Conservation (phyloP, 2,329 filamentous ascomycete genomes). For the Pseudocercospora macadamiae region DNA sequence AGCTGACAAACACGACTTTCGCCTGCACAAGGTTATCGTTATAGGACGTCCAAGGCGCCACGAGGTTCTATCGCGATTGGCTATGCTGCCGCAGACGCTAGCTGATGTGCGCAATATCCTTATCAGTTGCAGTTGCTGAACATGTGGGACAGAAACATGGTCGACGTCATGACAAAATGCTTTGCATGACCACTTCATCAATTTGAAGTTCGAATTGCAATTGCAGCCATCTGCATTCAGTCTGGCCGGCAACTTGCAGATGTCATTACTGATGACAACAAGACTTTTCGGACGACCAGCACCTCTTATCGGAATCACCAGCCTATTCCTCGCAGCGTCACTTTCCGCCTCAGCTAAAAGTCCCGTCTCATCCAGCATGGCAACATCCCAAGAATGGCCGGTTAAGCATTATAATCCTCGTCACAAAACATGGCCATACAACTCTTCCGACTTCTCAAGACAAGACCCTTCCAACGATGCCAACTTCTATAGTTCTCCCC, state of each 20-base stretch:
- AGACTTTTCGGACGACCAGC: constrained; percentile 15
- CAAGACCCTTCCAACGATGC: constrained; percentile 42
- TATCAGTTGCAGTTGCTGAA: too few species aligned
- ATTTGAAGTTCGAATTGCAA: neutral
- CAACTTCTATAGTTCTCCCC: constrained; percentile 47
- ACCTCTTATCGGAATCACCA: constrained; percentile 21
- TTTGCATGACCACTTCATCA: neutral
- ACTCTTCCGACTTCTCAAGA: constrained; percentile 43
- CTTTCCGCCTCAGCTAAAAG: constrained; percentile 4
- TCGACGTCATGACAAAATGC: constrained; percentile 4
- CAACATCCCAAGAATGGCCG: constrained; percentile 24
- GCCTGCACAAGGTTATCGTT: neutral
- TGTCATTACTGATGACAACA: constrained; percentile 13
- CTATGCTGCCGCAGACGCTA: neutral
- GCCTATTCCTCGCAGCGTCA: constrained; percentile 20
- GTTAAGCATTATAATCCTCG: constrained; percentile 34
- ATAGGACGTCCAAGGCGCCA: neutral
- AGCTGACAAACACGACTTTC: neutral
- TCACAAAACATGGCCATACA: constrained; percentile 41
- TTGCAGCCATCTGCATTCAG: too few species aligned
- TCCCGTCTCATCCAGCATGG: constrained; percentile 7
- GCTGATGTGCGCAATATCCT: neutral
- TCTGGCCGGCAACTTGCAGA: neutral
- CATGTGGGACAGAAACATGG: too few species aligned
- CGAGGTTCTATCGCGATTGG: neutral